These are phyloP conservation scores for Vitis hybrid DNA, from an alignment of 177 flowering plant genomes.

Conservation along the genomic window DNA sequence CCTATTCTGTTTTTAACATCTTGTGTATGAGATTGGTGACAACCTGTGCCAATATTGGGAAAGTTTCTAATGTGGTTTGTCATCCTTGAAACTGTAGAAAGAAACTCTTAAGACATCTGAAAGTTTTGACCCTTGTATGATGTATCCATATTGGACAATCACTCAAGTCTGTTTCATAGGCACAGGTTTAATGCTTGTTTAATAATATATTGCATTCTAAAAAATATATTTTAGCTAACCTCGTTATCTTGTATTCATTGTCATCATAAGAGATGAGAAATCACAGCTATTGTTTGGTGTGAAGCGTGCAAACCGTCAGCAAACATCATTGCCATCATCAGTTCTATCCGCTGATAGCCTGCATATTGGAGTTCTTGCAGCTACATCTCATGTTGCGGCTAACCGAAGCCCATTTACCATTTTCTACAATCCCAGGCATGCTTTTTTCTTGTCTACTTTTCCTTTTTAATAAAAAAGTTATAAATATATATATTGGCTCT, in stretches of 20 bases:
- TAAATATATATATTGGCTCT: background rate
- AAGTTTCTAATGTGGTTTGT: too few relatives aligned
- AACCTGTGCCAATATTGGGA: too few relatives aligned
- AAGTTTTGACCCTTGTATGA: too few relatives aligned
- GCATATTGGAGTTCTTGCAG: constrained; percentile 98
- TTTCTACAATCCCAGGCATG: constrained; percentile 89
- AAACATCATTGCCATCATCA: constrained; percentile 66
- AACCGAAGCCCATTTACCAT: constrained; percentile 80
- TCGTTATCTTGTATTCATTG: background rate
- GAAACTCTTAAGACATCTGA: too few relatives aligned
- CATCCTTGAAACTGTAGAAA: too few relatives aligned
- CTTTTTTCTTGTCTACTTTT: background rate
- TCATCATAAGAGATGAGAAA: constrained; percentile 56
- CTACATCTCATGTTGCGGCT: constrained; percentile 97
- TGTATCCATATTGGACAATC: too few relatives aligned
- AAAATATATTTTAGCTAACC: background rate
- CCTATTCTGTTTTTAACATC: too few relatives aligned
- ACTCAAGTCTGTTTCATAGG: too few relatives aligned
- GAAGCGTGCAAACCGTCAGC: constrained; percentile 76
- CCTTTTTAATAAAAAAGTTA: background rate
- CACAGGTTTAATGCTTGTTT: too few relatives aligned
- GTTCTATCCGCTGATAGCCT: constrained; percentile 84
- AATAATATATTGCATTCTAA: background rate
- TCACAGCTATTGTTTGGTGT: constrained; percentile 83
- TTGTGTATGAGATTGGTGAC: too few relatives aligned